phyloP scores from a whole-genome alignment of 768 basidiomycete genomes.

The Paxillus involutus region DNA sequence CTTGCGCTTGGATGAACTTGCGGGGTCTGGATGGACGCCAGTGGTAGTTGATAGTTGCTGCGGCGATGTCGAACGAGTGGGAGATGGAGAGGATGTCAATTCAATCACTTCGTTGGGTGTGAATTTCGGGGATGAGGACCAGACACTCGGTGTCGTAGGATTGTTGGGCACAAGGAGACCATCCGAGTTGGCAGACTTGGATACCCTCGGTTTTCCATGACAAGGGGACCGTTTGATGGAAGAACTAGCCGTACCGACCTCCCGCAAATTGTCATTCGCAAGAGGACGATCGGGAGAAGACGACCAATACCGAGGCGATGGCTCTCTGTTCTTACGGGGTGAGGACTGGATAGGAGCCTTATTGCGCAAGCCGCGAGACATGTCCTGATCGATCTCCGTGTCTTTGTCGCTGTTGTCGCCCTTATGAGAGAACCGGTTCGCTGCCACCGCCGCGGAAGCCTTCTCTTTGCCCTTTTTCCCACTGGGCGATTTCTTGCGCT shows the following conservation, averaged over 20 bases:
- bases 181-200: not conserved
- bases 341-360: constrained; percentile 3
- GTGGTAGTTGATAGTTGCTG: not conserved
- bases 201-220: not conserved
- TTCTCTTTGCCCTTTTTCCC: constrained; percentile 27
- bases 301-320: constrained; percentile 7
- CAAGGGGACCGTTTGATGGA: not conserved
- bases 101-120: constrained; percentile 28
- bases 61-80: constrained; percentile 16
- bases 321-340: constrained; percentile 1
- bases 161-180: not conserved
- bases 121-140: constrained; percentile 25
- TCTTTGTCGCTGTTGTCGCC: constrained; percentile 56
- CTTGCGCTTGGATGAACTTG: not conserved
- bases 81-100: constrained; percentile 32
- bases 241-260: not conserved
- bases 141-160: constrained; percentile 5
- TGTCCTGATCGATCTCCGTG: constrained; percentile 50
- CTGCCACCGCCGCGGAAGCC: constrained; percentile 23
- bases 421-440: constrained; percentile 44
- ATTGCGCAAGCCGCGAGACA: constrained; percentile 12
- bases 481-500: constrained; percentile 9
- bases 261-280: not conserved
- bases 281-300: constrained; percentile 14
- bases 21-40: not conserved